Evolutionary conservation across 306 rosid genomes (phyloP), one percentile per base, ranked within the genome.

Genomic region (Astragalus glycyphyllos): DNA sequence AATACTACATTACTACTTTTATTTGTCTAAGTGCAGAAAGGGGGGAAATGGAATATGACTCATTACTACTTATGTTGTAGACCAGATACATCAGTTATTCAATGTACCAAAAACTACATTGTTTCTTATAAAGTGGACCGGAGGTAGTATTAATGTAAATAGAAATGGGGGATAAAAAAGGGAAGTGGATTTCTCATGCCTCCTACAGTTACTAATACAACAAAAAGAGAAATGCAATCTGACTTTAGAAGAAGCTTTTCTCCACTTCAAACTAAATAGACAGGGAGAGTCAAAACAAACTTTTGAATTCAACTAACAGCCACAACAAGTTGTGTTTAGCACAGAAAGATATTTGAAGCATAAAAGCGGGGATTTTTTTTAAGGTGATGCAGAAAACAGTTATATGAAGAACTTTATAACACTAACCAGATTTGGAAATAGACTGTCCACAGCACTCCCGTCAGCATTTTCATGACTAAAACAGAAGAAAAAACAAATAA

Each of bases 381-480:
- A 69, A 16, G 38, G 11, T 45, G 41, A 40, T 63, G 13, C 48
- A 9, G 11, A 63, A 74, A 70, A 69, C 8, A 26, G 26, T 37
- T 50, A 53, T 8, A 67, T 35, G 7, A 13, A 32, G 58, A n/a
- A 45, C 48, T 65, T 58, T 11, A 59, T 40, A 68, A 48, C 10
- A 82, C 86, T 77, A 78, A 90, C 97, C 90, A 83, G 71, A 50
- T 80, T 85, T 73, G 78, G 57, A 58, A 83, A 65, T 57, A 73
- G 76, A 49, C 75, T 17, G 67, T 84, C 89, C 74, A 62, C 34
- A 51, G 87, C 64, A 34, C 58, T 83, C 17, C 78, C 84, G 35
- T 81, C 91, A 53, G 82, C 74, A 81, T 56, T 84, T 11, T 88
- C 89, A 71, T 68, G 74, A 65, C 96, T 90, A 79, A 74, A 69